Percentiles rank a stretch among this genome's conserved stretches.
Evolutionary conservation across 257 asterid genomes (phyloP).

Genomic region (Solanum sejunctum): DNA sequence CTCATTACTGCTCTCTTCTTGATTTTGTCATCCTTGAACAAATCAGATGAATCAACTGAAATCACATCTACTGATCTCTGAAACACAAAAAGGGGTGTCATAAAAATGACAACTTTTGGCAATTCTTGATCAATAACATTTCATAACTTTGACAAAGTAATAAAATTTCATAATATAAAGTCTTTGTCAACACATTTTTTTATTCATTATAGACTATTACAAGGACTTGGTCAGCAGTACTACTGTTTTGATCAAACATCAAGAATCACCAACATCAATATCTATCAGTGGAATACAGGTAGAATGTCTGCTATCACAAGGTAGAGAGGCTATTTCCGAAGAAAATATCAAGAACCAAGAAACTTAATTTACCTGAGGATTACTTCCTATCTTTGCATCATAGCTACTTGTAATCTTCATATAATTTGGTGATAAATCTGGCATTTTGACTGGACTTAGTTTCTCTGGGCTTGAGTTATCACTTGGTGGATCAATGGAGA

Average conservation of each 20-base stretch:
- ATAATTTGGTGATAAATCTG: slow-evolving; percentile 47
- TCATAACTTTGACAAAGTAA: neutral
- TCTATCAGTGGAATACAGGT: too few species aligned
- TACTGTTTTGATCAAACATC: neutral
- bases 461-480: slow-evolving; percentile 2
- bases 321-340: too few species aligned
- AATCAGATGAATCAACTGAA: neutral
- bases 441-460: slow-evolving; percentile 19
- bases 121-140: neutral
- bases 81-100: neutral
- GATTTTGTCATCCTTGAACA: neutral
- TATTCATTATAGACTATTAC: neutral
- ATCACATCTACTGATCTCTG: neutral
- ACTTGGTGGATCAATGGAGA: slow-evolving; percentile 1
- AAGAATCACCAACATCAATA: too few species aligned
- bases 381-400: slow-evolving; percentile 28
- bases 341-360: neutral
- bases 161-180: neutral
- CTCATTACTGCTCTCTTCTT: neutral
- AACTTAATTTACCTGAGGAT: slow-evolving; percentile 30
- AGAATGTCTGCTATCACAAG: too few species aligned
- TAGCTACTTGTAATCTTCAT: slow-evolving; percentile 23
- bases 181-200: neutral
- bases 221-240: neutral
- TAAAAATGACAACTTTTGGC: neutral